Conservation (phyloP, 2,329 filamentous ascomycete genomes). For the Monosporascus sp. region DNA sequence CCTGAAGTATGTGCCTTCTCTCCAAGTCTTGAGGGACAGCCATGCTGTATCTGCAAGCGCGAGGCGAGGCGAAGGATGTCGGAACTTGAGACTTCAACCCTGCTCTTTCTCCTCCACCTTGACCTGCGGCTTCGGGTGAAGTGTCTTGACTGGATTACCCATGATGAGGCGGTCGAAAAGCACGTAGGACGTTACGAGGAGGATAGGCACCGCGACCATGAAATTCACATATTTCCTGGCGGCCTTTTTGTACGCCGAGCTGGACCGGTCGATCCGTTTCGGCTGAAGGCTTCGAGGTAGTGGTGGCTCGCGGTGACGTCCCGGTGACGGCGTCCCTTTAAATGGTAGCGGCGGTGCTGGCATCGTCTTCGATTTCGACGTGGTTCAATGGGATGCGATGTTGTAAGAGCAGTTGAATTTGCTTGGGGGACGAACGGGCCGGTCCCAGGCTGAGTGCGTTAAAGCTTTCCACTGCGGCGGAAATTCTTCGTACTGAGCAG, state of each 20-base stretch:
- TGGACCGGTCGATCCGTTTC: constrained; percentile 25
- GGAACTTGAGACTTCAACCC: neutral
- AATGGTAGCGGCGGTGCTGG: neutral
- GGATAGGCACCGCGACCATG: constrained; percentile 49
- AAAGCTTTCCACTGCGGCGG: too few species aligned
- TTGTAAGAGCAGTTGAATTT: too few species aligned
- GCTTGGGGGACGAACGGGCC: too few species aligned
- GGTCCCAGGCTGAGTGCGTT: too few species aligned
- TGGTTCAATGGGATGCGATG: neutral
- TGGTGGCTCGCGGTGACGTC: neutral
- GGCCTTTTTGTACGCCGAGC: constrained; percentile 33
- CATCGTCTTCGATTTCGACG: neutral
- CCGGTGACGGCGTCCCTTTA: neutral
- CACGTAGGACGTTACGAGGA: constrained; percentile 51
- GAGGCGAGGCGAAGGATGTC: too few species aligned
- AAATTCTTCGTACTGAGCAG: too few species aligned
- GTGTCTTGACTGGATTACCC: constrained; percentile 16
- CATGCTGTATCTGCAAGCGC: too few species aligned
- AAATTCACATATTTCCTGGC: constrained; percentile 40
- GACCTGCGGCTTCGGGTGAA: constrained; percentile 1
- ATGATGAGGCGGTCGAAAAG: constrained; percentile 38
- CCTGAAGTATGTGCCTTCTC: too few species aligned
- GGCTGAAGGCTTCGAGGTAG: neutral
- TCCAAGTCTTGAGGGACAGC: too few species aligned
- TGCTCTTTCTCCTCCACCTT: constrained; percentile 1